Evolutionary conservation across 257 asterid species (phyloP).

Genomic region (Solanum virginianum): DNA sequence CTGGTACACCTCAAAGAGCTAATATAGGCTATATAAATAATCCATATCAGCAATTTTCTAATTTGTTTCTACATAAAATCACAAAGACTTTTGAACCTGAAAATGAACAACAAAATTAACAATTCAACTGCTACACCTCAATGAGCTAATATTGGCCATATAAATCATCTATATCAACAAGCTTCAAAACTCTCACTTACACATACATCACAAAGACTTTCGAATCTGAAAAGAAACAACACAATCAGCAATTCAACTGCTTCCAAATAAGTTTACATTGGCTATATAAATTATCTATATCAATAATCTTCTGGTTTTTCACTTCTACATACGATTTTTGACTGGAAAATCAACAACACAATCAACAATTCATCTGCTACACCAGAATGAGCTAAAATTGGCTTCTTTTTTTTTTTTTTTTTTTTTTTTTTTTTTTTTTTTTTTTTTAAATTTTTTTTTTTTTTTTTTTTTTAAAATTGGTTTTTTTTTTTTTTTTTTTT

Average conservation of each 20-base stretch:
- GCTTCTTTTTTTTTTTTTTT: neutral
- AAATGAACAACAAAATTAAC: neutral
- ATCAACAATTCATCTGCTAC: neutral
- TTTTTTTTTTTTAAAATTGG: neutral
- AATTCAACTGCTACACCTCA: neutral
- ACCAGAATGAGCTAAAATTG: neutral
- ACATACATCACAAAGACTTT: conserved; percentile 16
- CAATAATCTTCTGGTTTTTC: conserved; percentile 57
- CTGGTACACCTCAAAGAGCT: neutral
- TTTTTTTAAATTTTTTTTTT: too few species aligned
- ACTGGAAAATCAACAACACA: conserved; percentile 28
- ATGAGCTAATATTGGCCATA: neutral
- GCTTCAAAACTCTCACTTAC: conserved; percentile 51
- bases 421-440: too few species aligned
- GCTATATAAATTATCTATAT: too few species aligned
- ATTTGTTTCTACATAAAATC: conserved; percentile 1
- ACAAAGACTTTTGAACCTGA: neutral
- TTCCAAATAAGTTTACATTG: too few species aligned
- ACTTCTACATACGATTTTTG: conserved; percentile 51
- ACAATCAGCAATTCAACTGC: too few species aligned
- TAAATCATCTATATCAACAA: neutral
- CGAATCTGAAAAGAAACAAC: too few species aligned
- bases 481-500: too few species aligned
- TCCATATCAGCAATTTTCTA: neutral
- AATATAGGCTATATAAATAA: neutral